Conservation (phyloP, 1,284 basidiomycete genomes). For the Boletus mariae region DNA sequence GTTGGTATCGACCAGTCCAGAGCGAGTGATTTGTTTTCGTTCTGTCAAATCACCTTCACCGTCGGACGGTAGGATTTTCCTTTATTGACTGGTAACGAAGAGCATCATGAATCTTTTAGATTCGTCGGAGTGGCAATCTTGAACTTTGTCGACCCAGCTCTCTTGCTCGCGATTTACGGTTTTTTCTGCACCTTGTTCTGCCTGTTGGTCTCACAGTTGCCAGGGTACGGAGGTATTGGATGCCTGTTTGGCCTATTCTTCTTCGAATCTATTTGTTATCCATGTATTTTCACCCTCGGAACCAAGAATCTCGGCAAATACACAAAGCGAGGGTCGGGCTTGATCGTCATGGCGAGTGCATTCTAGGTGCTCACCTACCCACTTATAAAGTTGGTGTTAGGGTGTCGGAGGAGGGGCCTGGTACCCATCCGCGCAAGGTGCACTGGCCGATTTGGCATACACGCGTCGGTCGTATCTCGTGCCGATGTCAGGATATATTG, state of each 20-base stretch:
- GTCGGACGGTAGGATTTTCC: conserved; percentile 47
- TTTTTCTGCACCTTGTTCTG: conserved; percentile 51
- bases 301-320: conserved; percentile 68
- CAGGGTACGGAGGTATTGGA: conserved; percentile 55
- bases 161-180: conserved; percentile 57
- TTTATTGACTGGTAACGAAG: neutral
- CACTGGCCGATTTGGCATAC: conserved; percentile 55
- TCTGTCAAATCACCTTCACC: conserved; percentile 73
- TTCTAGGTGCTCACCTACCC: conserved; percentile 1
- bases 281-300: conserved; percentile 68
- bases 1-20: conserved; percentile 49
- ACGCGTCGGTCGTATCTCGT: conserved; percentile 58
- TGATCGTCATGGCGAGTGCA: conserved; percentile 56
- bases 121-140: conserved; percentile 65
- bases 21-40: conserved; percentile 66
- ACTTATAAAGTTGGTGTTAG: conserved; percentile 23
- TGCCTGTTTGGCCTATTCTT: conserved; percentile 71
- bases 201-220: conserved; percentile 50
- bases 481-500: conserved; percentile 56
- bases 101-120: conserved; percentile 29
- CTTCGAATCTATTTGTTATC: conserved; percentile 74
- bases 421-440: conserved; percentile 70
- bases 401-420: conserved; percentile 75
- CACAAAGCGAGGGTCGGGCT: conserved; percentile 66
- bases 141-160: conserved; percentile 60